A percentile compares a stretch with the other conserved stretches of the same genome.
Evolutionary conservation across 2,329 filamentous ascomycete genomes (phyloP).

Genomic region (Metarhizium album): DNA sequence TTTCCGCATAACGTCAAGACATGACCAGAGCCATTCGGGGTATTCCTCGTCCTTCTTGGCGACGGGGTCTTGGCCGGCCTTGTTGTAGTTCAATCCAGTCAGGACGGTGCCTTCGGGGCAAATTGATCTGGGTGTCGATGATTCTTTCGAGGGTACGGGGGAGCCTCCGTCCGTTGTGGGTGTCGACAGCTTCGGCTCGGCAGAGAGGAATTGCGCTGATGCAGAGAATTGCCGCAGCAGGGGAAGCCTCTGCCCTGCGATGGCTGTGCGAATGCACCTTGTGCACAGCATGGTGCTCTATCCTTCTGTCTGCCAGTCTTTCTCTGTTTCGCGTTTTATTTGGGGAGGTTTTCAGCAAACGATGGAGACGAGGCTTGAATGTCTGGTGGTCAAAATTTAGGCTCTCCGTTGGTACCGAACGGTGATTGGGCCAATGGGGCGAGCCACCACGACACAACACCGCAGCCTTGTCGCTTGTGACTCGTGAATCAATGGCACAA

Average conservation of each 20-base stretch:
- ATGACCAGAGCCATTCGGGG: slow-evolving; percentile 69
- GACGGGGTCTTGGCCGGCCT: slow-evolving; percentile 61
- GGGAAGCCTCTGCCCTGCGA: slow-evolving; percentile 19
- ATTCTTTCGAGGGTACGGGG: slow-evolving; percentile 16
- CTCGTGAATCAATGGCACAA: background rate
- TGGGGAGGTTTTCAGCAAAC: background rate
- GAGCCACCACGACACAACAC: background rate
- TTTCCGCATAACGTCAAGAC: slow-evolving; percentile 53
- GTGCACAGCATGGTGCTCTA: slow-evolving; percentile 29
- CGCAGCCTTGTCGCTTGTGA: background rate
- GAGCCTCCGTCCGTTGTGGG: slow-evolving; percentile 22
- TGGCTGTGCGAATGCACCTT: slow-evolving; percentile 37
- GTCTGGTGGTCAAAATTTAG: slow-evolving; percentile 5
- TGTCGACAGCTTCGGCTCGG: slow-evolving; percentile 27
- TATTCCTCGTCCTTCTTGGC: slow-evolving; percentile 67
- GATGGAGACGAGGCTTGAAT: slow-evolving; percentile 3
- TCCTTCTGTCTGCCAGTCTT: background rate
- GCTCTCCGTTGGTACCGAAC: no score
- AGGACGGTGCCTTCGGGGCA: slow-evolving; percentile 60
- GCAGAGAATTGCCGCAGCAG: slow-evolving; percentile 30
- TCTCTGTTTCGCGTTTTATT: no score
- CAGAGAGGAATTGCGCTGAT: slow-evolving; percentile 23
- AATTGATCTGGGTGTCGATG: slow-evolving; percentile 30
- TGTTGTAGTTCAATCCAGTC: slow-evolving; percentile 66
- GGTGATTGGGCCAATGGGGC: slow-evolving; percentile 7